Evolutionary conservation across 108 stramenopile genomes (phyloP), one percentile per base, ranked within the genome.

Genomic region (Cylindrotheca closterium): DNA sequence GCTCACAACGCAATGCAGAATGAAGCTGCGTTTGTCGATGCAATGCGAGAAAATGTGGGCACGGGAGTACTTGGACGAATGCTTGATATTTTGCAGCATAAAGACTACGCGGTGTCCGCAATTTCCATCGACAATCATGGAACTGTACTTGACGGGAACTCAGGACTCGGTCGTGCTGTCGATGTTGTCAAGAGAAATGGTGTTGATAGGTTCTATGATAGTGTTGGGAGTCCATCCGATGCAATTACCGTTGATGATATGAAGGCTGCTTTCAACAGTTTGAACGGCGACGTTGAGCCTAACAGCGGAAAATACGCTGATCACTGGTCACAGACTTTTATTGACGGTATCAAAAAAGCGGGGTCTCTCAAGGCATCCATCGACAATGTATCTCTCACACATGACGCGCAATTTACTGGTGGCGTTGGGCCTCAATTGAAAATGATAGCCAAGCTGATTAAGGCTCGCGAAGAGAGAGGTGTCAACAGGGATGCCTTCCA

Each of bases 401-500:
- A 19, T 17, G 37, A 54, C 18, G 33, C 56, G 30, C 18, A 46
- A 45, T 1, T 29, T 7, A 22, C 57, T 31, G n/a, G n/a, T n/a
- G n/a, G n/a, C 4, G 25, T 26, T 27, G 15, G 45, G 53, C 34
- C 79, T 22, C 32, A 60, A 30, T 69, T 71, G 74, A n/a, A n/a
- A n/a, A n/a, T n/a, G n/a, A 73, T 89, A 22, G 61, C 78, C 19
- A 79, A 71, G 30, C 68, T 86, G 50, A 84, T 86, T 26, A 59
- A 71, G 49, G 68, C 84, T 26, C 77, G 74, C 22, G 24, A 49
- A 19, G 67, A 53, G 19, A 63, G 84, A 47, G 67, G 76, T 7
- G 47, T 53, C 19, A 79, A 92, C 61, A 75, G 83, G 3, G 83
- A 86, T 56, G 30, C 78, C 21, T 88, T 91, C 65, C 84, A 66